Evolutionary conservation across 192 early-diverging fungal genomes (phyloP), one percentile per base, ranked within the genome.

Genomic region (Rhizoclosmatium sp.): DNA sequence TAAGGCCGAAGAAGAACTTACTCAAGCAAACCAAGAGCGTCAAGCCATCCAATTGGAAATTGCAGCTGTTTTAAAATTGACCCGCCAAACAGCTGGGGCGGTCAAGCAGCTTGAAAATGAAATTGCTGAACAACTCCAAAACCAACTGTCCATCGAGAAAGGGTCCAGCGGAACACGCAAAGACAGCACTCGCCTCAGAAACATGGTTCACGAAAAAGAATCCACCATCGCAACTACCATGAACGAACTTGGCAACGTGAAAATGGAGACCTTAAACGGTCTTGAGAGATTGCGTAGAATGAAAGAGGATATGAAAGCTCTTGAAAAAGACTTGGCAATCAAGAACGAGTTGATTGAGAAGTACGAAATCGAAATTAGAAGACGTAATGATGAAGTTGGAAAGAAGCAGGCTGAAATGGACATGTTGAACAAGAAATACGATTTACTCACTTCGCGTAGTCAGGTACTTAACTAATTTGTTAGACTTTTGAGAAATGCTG

Each of bases 381-480:
- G 87, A 47, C 44, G 85, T 40, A 91, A 91, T 67, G 89, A 90
- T 71, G 86, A 87, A 78, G 70, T 91, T 58, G 85, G 83, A 21
- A 91, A 91, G 65, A 89, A 88, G 79, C 87, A 88, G 65, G 78
- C 79, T 3, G 90, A 91, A 72, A 87, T 91, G 79, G 90, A 91
- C 82, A 39, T 81, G 81, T 78, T 91, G 49, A 91, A 91, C 81
- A 90, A 90, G 61, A 91, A 91, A 73, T 90, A 81, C 59, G 87
- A 91, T 51, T 82, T 83, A 78, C 62, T 90, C 40, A 81, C 76
- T 42, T 82, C 66, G 5, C 74, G 81, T 60, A 89, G 83, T 64
- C 81, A 85, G 82, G 86, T 88, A 58, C 16, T 9, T 54, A 10
- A 31, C 2, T 72, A 48, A 19, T 81, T 19, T 48, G 77, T 1